Percentiles rank a stretch among this genome's conserved stretches.
Evolutionary conservation across 495 filamentous ascomycete genomes (phyloP).

Genomic region (Annulohypoxylon bovei): DNA sequence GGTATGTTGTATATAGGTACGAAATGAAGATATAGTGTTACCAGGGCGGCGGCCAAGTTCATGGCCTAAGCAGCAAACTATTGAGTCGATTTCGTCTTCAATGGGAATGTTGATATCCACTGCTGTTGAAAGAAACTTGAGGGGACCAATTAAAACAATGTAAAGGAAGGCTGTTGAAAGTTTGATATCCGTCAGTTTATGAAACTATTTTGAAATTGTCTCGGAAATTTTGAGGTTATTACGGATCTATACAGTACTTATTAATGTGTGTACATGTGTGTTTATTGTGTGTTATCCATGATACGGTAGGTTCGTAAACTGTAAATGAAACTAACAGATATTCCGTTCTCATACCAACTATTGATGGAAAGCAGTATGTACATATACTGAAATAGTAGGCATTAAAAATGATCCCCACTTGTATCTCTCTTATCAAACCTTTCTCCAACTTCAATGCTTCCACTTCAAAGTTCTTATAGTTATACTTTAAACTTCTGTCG

Average conservation of each 20-base stretch:
- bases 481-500: constrained; percentile 12
- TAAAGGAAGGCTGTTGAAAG: background rate
- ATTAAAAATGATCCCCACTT: no score
- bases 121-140: background rate
- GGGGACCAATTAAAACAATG: background rate
- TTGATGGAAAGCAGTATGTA: no score
- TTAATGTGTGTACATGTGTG: no score
- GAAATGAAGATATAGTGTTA: constrained; percentile 10
- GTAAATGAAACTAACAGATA: no score
- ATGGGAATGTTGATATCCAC: no score
- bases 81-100: no score
- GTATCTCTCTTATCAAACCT: background rate
- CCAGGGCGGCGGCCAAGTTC: constrained; percentile 16
- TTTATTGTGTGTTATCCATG: no score
- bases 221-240: background rate
- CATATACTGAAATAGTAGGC: no score
- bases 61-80: constrained; percentile 1
- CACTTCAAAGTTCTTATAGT: constrained; percentile 6
- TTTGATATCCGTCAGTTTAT: background rate
- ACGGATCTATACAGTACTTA: no score
- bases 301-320: no score
- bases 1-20: background rate
- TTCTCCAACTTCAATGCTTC: constrained; percentile 13
- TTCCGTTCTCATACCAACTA: no score
- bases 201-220: background rate